Conservation (phyloP, 768 basidiomycete genomes). For the Lenzites betulinus region DNA sequence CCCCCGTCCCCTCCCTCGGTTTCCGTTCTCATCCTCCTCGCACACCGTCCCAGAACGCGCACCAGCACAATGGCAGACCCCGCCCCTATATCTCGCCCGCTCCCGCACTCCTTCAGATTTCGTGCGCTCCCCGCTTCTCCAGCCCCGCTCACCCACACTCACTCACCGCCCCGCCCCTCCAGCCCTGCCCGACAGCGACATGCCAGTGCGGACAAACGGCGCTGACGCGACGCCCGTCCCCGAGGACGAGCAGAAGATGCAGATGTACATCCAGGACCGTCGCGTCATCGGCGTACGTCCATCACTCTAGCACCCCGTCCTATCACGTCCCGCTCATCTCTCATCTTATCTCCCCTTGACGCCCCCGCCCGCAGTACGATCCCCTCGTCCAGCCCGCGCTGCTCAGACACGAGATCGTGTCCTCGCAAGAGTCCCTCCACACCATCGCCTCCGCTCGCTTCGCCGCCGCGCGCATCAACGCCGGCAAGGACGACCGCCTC, state of each 20-base stretch:
- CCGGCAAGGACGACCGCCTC: constrained; percentile 82
- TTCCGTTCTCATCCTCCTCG: neutral
- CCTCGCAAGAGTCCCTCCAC: constrained; percentile 60
- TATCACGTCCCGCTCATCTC: neutral
- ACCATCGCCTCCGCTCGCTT: constrained; percentile 83
- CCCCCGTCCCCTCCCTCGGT: neutral
- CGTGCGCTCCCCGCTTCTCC: constrained; percentile 31
- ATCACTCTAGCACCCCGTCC: neutral
- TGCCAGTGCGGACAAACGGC: constrained; percentile 27
- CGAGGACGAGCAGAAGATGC: constrained; percentile 62
- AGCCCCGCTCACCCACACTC: neutral
- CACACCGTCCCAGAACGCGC: too few relatives aligned
- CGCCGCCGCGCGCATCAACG: constrained; percentile 74
- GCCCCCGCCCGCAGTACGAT: constrained; percentile 65
- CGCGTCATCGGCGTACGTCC: constrained; percentile 75
- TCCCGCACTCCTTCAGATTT: constrained; percentile 37
- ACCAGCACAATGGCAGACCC: constrained; percentile 10
- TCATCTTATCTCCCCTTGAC: constrained; percentile 10
- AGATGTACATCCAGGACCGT: constrained; percentile 78
- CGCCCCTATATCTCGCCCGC: constrained; percentile 12
- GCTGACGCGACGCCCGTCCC: constrained; percentile 57
- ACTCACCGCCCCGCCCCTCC: constrained; percentile 21
- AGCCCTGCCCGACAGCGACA: constrained; percentile 41
- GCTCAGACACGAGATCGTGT: constrained; percentile 82
- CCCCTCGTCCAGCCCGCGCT: constrained; percentile 94